phyloP scores from a whole-genome alignment of 441 rosid species.

The Eruca vesicaria region DNA sequence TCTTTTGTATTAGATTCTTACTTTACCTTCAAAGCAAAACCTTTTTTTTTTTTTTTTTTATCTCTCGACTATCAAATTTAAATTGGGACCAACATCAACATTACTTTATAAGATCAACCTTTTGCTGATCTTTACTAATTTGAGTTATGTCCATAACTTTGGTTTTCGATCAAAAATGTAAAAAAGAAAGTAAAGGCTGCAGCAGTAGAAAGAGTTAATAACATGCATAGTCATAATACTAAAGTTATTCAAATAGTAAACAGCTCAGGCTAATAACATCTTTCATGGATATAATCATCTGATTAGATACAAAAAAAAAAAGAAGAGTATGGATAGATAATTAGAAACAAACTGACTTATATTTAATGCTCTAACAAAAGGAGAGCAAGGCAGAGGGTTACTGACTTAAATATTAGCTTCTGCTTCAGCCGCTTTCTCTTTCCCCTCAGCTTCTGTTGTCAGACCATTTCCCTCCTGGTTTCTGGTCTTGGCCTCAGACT shows the following conservation, averaged over 20 bases:
- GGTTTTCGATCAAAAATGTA: neutral
- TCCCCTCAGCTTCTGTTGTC: constrained; percentile 32
- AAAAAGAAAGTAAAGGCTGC: neutral
- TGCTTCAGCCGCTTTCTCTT: constrained; percentile 30
- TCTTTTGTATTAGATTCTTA: constrained; percentile 59
- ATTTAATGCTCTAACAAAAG: constrained; percentile 44
- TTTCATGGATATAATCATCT: constrained; percentile 19
- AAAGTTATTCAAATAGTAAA: constrained; percentile 31
- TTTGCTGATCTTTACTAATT: neutral
- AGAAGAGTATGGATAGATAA: neutral
- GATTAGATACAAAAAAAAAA: neutral
- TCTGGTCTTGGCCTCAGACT: constrained; percentile 28
- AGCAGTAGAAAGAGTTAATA: neutral
- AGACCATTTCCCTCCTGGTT: constrained; percentile 35
- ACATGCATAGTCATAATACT: constrained; percentile 7
- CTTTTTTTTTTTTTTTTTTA: no score
- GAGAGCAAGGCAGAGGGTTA: constrained; percentile 9
- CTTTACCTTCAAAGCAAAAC: constrained; percentile 51
- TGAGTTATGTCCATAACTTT: neutral
- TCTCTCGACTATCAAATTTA: neutral
- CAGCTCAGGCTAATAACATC: constrained; percentile 41
- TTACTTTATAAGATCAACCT: no score
- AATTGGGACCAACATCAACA: no score
- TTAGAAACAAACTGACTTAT: constrained; percentile 6
- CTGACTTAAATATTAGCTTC: constrained; percentile 2